Base-by-base conservation (phyloP, 2,329 filamentous ascomycete species). In the Myriosclerotinia scirpicola region DNA sequence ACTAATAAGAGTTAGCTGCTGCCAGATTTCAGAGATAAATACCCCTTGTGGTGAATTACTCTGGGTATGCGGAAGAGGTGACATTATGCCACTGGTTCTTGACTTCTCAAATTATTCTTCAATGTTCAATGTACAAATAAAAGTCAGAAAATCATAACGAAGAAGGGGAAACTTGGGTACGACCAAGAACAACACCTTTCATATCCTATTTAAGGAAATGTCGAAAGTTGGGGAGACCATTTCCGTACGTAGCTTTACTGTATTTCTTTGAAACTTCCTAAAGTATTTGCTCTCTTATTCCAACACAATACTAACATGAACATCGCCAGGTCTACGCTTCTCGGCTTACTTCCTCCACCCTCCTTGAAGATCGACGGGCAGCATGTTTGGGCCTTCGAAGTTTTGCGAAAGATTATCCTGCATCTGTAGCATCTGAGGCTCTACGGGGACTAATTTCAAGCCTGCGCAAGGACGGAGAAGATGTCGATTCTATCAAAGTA, bases 391-490 rank as follows among this genome's bases (percentile, higher is more conserved):
- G 95, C 22, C 83, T 99, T 48, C 87, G 96, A 73, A 97, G 93
- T 80, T 98, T 99, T 78, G 92, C 95, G 53, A 98, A 98, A 79
- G 89, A 96, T 69, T 98, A 94, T 74, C 96, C 95, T 48, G 96
- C 96, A 17, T 96, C 93, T 9, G 95, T 99, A 46, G 92, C 96
- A 2, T 97, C 93, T 5, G 93, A 93, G 50, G 92, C 93, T n/a
- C 81, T 99, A 58, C 86, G 94, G 69, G 92, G 91, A 66, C 83
- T 99, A 66, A 98, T 99, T 71, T 87, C 86, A 15, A 92, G 91
- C 73, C 81, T 99, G 64, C 87, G 87, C 71, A 93, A 92, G 76
- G 95, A 99, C 84, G 87, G 87, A 68, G 92, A 96, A 76, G 95
- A 99, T 83, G 90, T 97, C 67, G 95, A 99, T 78, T 99, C 96